phyloP scores from a whole-genome alignment of 345 rosid species.

The Nephelium lappaceum region DNA sequence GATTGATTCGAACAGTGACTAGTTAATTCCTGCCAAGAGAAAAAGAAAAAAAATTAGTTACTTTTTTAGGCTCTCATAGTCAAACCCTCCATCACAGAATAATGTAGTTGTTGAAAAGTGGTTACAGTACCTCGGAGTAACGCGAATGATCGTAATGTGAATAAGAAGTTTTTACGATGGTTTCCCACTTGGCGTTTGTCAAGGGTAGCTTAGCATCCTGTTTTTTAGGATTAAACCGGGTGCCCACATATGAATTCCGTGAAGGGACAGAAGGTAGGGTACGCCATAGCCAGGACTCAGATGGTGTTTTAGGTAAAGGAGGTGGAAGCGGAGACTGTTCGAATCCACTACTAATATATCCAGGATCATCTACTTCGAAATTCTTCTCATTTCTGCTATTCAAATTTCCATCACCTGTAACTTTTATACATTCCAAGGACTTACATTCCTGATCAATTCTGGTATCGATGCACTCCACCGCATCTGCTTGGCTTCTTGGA shows the following conservation, averaged over 20 bases:
- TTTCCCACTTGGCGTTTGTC: conserved; percentile 81
- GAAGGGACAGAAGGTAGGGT: conserved; percentile 62
- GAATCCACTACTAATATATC: conserved; percentile 15
- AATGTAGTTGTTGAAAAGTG: background rate
- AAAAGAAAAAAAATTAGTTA: conserved; percentile 13
- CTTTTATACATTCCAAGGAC: conserved; percentile 35
- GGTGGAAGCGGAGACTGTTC: conserved; percentile 48
- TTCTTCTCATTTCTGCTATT: conserved; percentile 24
- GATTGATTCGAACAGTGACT: conserved; percentile 53
- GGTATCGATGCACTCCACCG: conserved; percentile 18
- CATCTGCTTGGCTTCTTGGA: conserved; percentile 27
- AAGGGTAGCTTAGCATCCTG: conserved; percentile 36
- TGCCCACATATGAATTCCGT: conserved; percentile 31
- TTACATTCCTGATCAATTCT: conserved; percentile 31
- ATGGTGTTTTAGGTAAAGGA: conserved; percentile 73
- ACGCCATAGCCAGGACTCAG: conserved; percentile 93
- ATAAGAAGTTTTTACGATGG: conserved; percentile 82
- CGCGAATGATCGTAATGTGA: conserved; percentile 78
- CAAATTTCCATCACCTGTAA: conserved; percentile 25
- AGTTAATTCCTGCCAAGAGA: conserved; percentile 61
- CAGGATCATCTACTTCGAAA: conserved; percentile 32
- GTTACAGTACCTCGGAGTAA: conserved; percentile 71
- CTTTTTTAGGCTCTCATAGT: background rate
- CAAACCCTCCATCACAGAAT: background rate
- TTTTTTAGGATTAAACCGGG: conserved; percentile 43